Evolutionary conservation across 2,329 filamentous ascomycete species (phyloP).

Genomic region (Fusarium tupiense): DNA sequence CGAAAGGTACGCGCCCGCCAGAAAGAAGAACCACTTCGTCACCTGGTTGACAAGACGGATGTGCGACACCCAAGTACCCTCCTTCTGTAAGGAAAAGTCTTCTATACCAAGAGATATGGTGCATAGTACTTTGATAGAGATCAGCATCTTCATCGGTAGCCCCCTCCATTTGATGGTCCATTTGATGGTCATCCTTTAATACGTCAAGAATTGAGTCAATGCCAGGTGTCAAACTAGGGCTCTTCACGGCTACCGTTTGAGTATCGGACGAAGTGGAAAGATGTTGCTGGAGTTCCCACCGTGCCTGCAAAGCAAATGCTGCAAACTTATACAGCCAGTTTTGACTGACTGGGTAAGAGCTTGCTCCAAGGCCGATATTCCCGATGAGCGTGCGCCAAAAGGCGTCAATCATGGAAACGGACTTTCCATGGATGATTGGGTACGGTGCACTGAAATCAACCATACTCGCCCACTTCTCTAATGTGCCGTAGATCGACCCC

Average conservation of each 20-base stretch:
- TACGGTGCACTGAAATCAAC: background rate
- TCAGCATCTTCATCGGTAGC: background rate
- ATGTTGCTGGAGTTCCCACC: background rate
- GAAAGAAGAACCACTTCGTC: background rate
- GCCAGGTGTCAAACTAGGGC: background rate
- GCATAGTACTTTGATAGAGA: background rate
- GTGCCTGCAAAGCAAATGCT: background rate
- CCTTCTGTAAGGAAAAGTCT: background rate
- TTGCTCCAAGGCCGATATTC: background rate
- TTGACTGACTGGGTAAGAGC: accelerated
- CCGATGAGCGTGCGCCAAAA: background rate
- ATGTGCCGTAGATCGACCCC: accelerated
- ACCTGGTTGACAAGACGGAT: accelerated
- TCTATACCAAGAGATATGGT: background rate
- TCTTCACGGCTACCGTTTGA: accelerated
- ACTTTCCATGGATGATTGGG: background rate
- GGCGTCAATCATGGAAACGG: accelerated
- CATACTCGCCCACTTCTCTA: background rate
- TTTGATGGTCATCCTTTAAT: accelerated
- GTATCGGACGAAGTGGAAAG: accelerated
- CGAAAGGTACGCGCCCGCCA: background rate
- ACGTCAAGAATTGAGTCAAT: background rate
- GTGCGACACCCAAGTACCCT: background rate
- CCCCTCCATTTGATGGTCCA: accelerated
- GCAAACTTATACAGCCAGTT: background rate